Evolutionary conservation across 257 asterid species (phyloP).

Genomic region (Fraxinus pennsylvanica): DNA sequence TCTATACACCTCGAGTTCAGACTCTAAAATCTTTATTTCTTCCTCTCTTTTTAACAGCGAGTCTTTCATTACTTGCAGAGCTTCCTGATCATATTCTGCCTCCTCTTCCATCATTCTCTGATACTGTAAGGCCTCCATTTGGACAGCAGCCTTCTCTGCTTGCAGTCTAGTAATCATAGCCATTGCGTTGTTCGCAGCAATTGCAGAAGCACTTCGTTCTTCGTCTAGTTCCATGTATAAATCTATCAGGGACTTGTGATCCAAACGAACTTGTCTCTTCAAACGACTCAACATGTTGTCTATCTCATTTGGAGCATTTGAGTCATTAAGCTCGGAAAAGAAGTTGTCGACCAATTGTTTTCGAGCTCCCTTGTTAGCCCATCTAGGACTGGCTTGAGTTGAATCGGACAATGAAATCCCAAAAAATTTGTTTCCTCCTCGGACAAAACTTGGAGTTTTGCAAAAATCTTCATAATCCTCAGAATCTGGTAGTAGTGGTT

Average conservation of each 20-base stretch:
- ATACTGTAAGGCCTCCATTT: conserved; percentile 98
- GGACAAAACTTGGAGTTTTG: conserved; percentile 53
- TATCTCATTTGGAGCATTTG: conserved; percentile 35
- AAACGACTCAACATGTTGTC: conserved; percentile 41
- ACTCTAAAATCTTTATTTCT: conserved; percentile 56
- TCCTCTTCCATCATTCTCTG: conserved; percentile 99
- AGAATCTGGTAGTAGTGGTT: conserved; percentile 46
- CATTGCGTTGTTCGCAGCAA: conserved; percentile 97
- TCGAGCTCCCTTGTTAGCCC: conserved; percentile 37
- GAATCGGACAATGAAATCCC: conserved; percentile 68
- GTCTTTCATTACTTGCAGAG: conserved; percentile 62
- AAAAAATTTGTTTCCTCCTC: conserved; percentile 55
- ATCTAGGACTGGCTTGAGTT: conserved; percentile 78
- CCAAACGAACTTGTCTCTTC: conserved; percentile 62
- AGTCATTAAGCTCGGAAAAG: conserved; percentile 40
- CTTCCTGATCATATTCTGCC: conserved; percentile 85
- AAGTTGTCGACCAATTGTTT: conserved; percentile 41
- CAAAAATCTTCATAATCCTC: conserved; percentile 50
- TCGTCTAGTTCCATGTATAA: conserved; percentile 85
- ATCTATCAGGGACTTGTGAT: conserved; percentile 70
- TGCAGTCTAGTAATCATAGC: conserved; percentile 95
- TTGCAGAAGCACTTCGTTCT: conserved; percentile 91
- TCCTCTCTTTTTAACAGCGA: conserved; percentile 61
- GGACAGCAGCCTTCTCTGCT: conserved; percentile 91
- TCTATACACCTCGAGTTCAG: conserved; percentile 59